A percentile compares a stretch with the other conserved stretches of the same genome.
phyloP scores from a whole-genome alignment of 2,329 filamentous ascomycete genomes.

The Fusarium floridanum region DNA sequence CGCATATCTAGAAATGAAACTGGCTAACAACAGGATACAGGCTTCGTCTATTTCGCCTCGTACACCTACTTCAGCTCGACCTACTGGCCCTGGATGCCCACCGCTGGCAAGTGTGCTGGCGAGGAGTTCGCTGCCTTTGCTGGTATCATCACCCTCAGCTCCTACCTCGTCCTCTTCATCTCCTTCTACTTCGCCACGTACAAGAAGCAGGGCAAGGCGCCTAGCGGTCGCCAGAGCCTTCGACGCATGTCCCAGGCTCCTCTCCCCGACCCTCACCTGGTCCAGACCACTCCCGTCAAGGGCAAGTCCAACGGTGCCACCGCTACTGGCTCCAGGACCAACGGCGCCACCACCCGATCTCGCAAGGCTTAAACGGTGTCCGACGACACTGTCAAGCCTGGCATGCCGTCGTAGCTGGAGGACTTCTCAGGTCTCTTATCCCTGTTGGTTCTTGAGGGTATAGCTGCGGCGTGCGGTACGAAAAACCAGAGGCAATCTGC shows the following conservation, averaged over 20 bases:
- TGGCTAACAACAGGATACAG: constrained; percentile 58
- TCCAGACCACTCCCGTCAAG: constrained; percentile 61
- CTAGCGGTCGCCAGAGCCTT: constrained; percentile 83
- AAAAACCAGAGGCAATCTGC: constrained; percentile 22
- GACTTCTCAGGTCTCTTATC: constrained; percentile 1
- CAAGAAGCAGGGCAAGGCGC: constrained; percentile 84
- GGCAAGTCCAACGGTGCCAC: constrained; percentile 65
- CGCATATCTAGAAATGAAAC: neutral
- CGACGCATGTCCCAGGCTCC: constrained; percentile 75
- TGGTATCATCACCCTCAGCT: constrained; percentile 91
- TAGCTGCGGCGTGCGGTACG: constrained; percentile 19
- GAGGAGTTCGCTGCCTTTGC: constrained; percentile 97
- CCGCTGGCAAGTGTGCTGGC: constrained; percentile 86
- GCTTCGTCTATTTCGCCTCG: constrained; percentile 99
- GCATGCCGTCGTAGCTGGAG: neutral
- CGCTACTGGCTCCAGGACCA: constrained; percentile 67
- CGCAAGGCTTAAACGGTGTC: constrained; percentile 69
- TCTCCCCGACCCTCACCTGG: constrained; percentile 82
- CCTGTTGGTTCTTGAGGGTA: constrained; percentile 13
- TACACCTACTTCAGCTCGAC: constrained; percentile 97
- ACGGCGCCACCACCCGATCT: constrained; percentile 73
- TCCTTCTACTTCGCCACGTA: constrained; percentile 99
- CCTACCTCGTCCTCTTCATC: constrained; percentile 98
- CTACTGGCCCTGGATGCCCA: constrained; percentile 89
- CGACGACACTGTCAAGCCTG: neutral